Evolutionary conservation across 192 early-diverging fungal species (phyloP), one percentile per base, ranked within the genome.

Genomic region (Thamnidium elegans): DNA sequence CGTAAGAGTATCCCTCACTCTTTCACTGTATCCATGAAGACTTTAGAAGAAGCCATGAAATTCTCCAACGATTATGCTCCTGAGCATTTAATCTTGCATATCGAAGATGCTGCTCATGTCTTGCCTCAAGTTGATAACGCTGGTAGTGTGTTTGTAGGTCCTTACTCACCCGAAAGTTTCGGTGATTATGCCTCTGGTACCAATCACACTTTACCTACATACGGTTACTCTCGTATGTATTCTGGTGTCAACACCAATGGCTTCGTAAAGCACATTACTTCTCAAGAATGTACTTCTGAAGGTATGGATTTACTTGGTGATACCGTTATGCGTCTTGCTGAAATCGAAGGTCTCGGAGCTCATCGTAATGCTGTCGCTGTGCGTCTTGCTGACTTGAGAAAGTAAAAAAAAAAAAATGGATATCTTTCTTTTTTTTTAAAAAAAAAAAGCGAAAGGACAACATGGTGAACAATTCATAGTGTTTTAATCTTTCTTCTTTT

Each of bases 181-280:
- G 97, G 97, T 58, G 97, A 99, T 75, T 99, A 99, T 78, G 97
- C 97, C 4, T 97, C 94, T 0, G 97, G 97, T 51, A 99, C 97
- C 15, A 99, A 98, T 84, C 97, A 99, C 81, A 99, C 97, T 3
- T 79, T 99, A 63, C 97, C 97, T 15, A 98, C 96, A 1, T 99
- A 99, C 70, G 97, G 97, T 31, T 99, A 95, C 76, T 90, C 97
- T 19, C 81, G 88, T 60, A 98, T 97, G 93, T 97, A 99, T 80
- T 96, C 94, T 64, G 97, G 97, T 30, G 95, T 98, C 26, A 97
- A 94, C 78, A 98, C 96, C 8, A 80, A 81, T 30, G 95, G 95
- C 0, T 99, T 99, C 80, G 72, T 98, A 55, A 99, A 99, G 78
- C 92, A 98, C 70, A 95, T 99, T 23, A 99, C 97, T 1, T 79